Conservation (phyloP, 73 alveolate species). For the Uronychia setigera region DNA sequence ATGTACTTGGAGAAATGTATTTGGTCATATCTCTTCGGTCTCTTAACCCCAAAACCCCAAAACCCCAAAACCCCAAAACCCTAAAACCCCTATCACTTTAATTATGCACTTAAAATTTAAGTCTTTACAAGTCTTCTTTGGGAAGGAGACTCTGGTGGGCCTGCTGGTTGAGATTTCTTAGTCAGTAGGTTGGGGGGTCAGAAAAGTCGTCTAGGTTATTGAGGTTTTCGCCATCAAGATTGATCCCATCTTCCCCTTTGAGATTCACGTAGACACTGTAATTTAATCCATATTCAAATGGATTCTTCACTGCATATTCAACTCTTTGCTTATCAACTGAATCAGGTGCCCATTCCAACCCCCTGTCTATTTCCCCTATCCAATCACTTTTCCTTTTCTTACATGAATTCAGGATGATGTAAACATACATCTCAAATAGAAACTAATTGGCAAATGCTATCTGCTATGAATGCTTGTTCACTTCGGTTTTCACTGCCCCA, state of each 20-base stretch:
- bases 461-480: not conserved
- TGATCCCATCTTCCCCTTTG: not conserved
- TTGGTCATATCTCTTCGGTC: too few species aligned
- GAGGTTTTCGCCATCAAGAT: not conserved
- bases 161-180: too few species aligned
- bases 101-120: too few species aligned
- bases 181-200: slow-evolving; percentile 4
- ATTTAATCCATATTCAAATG: not conserved
- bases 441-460: not conserved
- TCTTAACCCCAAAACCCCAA: too few species aligned
- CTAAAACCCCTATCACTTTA: too few species aligned
- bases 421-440: not conserved
- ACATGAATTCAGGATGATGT: not conserved
- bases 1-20: too few species aligned
- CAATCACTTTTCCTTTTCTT: too few species aligned
- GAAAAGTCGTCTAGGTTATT: not conserved
- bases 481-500: not conserved
- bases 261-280: not conserved
- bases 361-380: not conserved
- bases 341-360: not conserved
- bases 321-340: not conserved
- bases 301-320: not conserved
- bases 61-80: too few species aligned
- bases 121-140: too few species aligned
- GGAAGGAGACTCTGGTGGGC: too few species aligned